Evolutionary conservation across 164 flowering plant species (phyloP).

Genomic region (Tinospora cordifolia): DNA sequence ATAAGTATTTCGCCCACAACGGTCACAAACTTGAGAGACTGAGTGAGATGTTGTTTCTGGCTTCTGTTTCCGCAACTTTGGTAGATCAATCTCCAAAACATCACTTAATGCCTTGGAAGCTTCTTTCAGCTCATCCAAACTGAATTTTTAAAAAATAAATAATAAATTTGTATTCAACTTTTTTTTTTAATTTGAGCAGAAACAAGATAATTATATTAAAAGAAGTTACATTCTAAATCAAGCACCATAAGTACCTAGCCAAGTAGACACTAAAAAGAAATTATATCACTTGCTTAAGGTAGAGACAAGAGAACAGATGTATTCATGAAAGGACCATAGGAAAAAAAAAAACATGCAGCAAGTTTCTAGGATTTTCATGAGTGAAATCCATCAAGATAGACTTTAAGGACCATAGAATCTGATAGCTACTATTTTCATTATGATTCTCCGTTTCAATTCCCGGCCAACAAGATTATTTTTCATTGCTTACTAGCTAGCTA

Average conservation of each 20-base stretch:
- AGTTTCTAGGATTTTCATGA: too few species aligned
- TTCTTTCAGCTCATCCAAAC: conserved; percentile 71
- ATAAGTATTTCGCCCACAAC: conserved; percentile 58
- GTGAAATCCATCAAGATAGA: too few species aligned
- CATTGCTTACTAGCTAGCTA: too few species aligned
- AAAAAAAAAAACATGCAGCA: too few species aligned
- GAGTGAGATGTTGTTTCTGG: conserved; percentile 26
- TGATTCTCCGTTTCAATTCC: too few species aligned
- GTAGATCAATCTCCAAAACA: conserved; percentile 69
- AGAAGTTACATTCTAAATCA: too few species aligned
- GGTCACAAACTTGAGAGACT: conserved; percentile 48
- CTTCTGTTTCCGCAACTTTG: conserved; percentile 54
- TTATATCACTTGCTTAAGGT: too few species aligned
- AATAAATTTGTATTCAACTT: background rate
- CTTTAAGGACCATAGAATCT: background rate
- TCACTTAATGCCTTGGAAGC: conserved; percentile 65
- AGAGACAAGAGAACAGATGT: too few species aligned
- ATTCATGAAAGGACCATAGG: too few species aligned
- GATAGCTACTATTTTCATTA: background rate
- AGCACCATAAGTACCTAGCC: too few species aligned
- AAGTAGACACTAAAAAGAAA: too few species aligned
- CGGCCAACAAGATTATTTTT: too few species aligned
- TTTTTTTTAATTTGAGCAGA: background rate
- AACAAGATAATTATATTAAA: background rate
- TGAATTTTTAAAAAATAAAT: conserved; percentile 26